Percentiles rank a stretch among this genome's conserved stretches.
These are phyloP conservation scores for Ganoderma multipileum DNA, from an alignment of 1,284 basidiomycete species.

Conservation along the genomic window DNA sequence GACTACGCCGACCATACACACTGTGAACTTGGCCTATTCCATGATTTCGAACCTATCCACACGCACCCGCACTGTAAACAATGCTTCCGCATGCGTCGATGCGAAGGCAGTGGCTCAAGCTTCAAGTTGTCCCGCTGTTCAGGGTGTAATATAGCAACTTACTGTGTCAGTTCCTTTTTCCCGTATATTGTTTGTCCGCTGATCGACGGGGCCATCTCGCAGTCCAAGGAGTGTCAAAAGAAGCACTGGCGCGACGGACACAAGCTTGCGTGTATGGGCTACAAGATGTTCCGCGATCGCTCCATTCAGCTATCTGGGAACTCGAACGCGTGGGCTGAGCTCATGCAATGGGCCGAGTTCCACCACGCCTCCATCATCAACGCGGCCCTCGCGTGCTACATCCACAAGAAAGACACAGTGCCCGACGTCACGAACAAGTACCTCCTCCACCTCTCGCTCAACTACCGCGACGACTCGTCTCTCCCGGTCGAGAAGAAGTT, in stretches of 20 bases:
- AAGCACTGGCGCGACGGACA: slow-evolving; percentile 7
- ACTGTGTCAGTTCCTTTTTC: neutral
- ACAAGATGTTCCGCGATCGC: slow-evolving; percentile 1
- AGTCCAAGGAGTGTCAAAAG: slow-evolving; percentile 16
- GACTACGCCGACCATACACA: slow-evolving; percentile 1
- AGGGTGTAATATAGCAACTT: neutral
- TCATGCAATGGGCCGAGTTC: slow-evolving; percentile 4
- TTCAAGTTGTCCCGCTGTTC: neutral
- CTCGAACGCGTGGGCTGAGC: slow-evolving; percentile 9
- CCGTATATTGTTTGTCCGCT: neutral
- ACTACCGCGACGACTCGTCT: slow-evolving; percentile 14
- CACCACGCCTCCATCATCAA: slow-evolving; percentile 16
- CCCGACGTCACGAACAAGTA: neutral
- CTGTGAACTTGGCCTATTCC: slow-evolving; percentile 13
- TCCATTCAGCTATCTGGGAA: slow-evolving; percentile 2
- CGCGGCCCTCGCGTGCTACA: slow-evolving; percentile 10
- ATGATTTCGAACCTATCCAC: slow-evolving; percentile 9
- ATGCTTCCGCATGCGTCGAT: slow-evolving; percentile 17
- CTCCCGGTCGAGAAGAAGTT: slow-evolving; percentile 5
- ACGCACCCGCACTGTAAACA: slow-evolving; percentile 17
- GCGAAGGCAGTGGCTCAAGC: slow-evolving; percentile 9
- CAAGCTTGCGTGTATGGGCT: slow-evolving; percentile 6
- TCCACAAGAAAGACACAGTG: neutral
- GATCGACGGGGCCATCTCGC: neutral
- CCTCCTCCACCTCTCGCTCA: slow-evolving; percentile 6